phyloP scores from a whole-genome alignment of 2,329 filamentous ascomycete genomes.

The Bipolaris zeicola region DNA sequence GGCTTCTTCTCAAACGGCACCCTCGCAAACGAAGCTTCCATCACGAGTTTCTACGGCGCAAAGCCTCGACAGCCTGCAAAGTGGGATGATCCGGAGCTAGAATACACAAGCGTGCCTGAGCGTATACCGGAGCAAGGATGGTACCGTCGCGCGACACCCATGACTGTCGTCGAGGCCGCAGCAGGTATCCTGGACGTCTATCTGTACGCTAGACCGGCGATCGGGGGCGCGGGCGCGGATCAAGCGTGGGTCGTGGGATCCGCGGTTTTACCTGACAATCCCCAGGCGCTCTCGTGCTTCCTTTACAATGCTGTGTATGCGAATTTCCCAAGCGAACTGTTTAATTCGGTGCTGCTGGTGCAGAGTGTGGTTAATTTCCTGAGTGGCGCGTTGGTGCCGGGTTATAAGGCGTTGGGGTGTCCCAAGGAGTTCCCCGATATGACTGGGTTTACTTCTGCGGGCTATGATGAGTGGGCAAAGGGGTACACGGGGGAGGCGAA shows the following conservation, averaged over 20 bases:
- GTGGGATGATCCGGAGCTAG: constrained; percentile 18
- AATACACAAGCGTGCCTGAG: constrained; percentile 28
- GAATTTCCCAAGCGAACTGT: constrained; percentile 24
- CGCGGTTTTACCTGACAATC: constrained; percentile 16
- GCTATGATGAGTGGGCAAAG: constrained; percentile 15
- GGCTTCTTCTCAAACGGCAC: constrained; percentile 32
- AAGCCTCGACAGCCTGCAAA: constrained; percentile 4
- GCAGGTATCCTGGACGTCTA: constrained; percentile 28
- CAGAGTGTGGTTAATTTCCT: constrained; percentile 16
- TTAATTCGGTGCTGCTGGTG: constrained; percentile 16
- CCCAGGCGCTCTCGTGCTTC: constrained; percentile 25
- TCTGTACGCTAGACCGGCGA: constrained; percentile 17
- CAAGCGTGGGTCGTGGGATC: constrained; percentile 23
- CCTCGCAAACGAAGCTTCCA: constrained; percentile 29
- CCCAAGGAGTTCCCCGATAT: constrained; percentile 20
- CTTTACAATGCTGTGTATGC: constrained; percentile 28
- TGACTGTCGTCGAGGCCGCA: constrained; percentile 25
- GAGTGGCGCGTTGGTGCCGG: constrained; percentile 16
- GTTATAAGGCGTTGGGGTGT: constrained; percentile 23
- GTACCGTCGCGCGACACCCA: constrained; percentile 29
- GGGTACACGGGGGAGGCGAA: constrained; percentile 22
- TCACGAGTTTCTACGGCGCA: constrained; percentile 32
- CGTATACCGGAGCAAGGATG: constrained; percentile 27
- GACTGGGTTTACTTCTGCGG: not conserved
- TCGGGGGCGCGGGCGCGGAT: constrained; percentile 24